Evolutionary conservation across 2,329 filamentous ascomycete genomes (phyloP).

Genomic region (Magnaporthiopsis poae): DNA sequence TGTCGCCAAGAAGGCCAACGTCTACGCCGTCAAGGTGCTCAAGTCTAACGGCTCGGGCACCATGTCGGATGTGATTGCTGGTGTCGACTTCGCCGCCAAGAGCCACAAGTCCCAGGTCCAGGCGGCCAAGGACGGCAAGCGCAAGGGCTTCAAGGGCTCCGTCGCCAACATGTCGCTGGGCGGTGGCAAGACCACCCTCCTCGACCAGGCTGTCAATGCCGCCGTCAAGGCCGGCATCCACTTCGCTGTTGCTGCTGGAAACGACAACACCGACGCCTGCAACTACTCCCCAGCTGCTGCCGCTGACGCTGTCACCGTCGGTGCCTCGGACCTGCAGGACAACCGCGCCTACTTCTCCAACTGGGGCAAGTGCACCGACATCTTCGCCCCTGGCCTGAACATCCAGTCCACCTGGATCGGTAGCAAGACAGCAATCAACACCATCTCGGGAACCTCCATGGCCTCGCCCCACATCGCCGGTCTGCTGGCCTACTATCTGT

Average conservation of each 20-base stretch:
- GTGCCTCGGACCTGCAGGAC: conserved; percentile 84
- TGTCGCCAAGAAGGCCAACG: conserved; percentile 95
- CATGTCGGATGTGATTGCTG: conserved; percentile 98
- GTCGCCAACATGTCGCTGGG: conserved; percentile 99
- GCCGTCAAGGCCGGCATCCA: conserved; percentile 85
- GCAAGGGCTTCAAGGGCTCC: conserved; percentile 96
- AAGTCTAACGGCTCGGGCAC: conserved; percentile 93
- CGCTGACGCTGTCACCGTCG: conserved; percentile 84
- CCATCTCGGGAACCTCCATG: conserved; percentile 99
- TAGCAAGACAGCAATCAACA: conserved; percentile 91
- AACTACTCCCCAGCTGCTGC: conserved; percentile 97
- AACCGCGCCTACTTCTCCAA: conserved; percentile 99
- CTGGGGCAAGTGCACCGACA: conserved; percentile 98
- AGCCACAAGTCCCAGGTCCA: conserved; percentile 67
- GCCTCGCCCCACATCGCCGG: conserved; percentile 93
- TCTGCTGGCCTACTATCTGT: conserved; percentile 95
- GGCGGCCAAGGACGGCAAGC: conserved; percentile 74
- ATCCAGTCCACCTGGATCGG: conserved; percentile 98
- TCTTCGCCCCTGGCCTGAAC: conserved; percentile 94
- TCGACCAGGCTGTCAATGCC: conserved; percentile 88
- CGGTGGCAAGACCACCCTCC: conserved; percentile 86
- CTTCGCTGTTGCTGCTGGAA: conserved; percentile 96
- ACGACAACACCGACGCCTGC: conserved; percentile 98
- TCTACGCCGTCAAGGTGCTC: conserved; percentile 97
- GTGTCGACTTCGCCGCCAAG: conserved; percentile 86